Evolutionary conservation across 23 red algal species (phyloP), one percentile per base, ranked within the genome.

Genomic region (Gracilaria domingensis): DNA sequence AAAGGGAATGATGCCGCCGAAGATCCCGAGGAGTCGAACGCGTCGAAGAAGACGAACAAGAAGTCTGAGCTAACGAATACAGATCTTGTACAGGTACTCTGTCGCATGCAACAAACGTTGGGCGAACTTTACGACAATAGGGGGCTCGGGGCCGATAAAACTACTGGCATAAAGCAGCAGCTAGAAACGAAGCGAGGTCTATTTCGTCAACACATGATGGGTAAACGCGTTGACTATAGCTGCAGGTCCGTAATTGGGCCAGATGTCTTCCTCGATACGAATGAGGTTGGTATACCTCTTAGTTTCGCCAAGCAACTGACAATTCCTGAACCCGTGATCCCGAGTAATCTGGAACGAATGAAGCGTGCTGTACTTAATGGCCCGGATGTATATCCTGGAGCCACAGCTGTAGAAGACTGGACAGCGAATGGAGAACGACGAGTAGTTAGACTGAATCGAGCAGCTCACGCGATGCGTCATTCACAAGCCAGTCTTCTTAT

Each of bases 181-280:
- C 84, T 99, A 28, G 97, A 99, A 88, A 50, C 89, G 25, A 99
- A 99, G 76, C 79, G 70, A 59, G 97, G 97, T 36, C 66, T 99
- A 29, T 96, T 99, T 84, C 90, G 97, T 57, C 89, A 94, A 90
- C 84, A 99, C 85, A 95, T 99, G 90, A 99, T 99, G 97, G 97
- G 97, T 53, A 99, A 99, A 86, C 86, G 97, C 28, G 94, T 96
- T 35, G 95, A 99, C 69, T 82, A 95, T 77, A 94, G 94, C 37
- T 95, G 94, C 60, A 83, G 97, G 25, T 99, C 97, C 78, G 97
- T 99, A 26, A 99, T 99, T 42, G 94, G 93, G 24, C 97, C 97
- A 11, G 97, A 99, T 86, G 90, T 93, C 0, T 99, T 99, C 89
- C 84, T 99, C 17, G 97, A 99, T 79, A 96, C 94, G 25, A 95